A percentile compares a stretch with the other conserved stretches of the same genome.
phyloP scores from a whole-genome alignment of 106 monocot species.

The Vanilla planifolia region DNA sequence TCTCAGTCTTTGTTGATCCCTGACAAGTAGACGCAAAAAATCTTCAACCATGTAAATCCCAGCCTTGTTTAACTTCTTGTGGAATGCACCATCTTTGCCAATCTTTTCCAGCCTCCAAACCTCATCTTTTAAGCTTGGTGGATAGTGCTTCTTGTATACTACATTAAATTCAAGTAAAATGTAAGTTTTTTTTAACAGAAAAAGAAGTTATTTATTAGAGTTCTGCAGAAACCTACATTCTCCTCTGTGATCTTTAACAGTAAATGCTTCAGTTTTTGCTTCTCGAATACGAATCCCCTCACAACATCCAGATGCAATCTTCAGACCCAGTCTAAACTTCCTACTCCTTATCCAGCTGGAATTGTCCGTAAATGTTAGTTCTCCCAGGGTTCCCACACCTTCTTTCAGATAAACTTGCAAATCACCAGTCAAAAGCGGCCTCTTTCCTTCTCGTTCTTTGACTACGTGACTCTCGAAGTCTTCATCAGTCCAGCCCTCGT shows the following conservation, averaged over 20 bases:
- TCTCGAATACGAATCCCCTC: slow-evolving; percentile 30
- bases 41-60: slow-evolving; percentile 55
- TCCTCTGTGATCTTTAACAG: slow-evolving; percentile 43
- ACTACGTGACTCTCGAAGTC: slow-evolving; percentile 38
- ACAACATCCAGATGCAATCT: slow-evolving; percentile 26
- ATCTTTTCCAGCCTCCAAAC: slow-evolving; percentile 72
- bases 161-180: slow-evolving; percentile 3
- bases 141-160: slow-evolving; percentile 70
- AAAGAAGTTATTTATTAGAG: neutral
- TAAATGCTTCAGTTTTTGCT: slow-evolving; percentile 42
- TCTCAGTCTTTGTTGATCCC: slow-evolving; percentile 40
- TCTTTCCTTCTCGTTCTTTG: slow-evolving; percentile 41
- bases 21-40: slow-evolving; percentile 47
- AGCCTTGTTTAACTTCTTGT: slow-evolving; percentile 51
- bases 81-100: slow-evolving; percentile 69
- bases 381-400: slow-evolving; percentile 40
- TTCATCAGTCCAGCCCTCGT: slow-evolving; percentile 27
- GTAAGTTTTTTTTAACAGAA: neutral
- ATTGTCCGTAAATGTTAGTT: slow-evolving; percentile 41
- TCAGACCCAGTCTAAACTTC: slow-evolving; percentile 41
- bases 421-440: slow-evolving; percentile 41
- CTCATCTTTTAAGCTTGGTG: slow-evolving; percentile 49
- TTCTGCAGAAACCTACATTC: slow-evolving; percentile 40
- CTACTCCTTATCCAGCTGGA: slow-evolving; percentile 43
- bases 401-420: slow-evolving; percentile 27